Evolutionary conservation across 225 moss, liverwort and hornwort genomes (phyloP), one percentile per base, ranked within the genome.

Genomic region (Pseudoscleropodium purum): DNA sequence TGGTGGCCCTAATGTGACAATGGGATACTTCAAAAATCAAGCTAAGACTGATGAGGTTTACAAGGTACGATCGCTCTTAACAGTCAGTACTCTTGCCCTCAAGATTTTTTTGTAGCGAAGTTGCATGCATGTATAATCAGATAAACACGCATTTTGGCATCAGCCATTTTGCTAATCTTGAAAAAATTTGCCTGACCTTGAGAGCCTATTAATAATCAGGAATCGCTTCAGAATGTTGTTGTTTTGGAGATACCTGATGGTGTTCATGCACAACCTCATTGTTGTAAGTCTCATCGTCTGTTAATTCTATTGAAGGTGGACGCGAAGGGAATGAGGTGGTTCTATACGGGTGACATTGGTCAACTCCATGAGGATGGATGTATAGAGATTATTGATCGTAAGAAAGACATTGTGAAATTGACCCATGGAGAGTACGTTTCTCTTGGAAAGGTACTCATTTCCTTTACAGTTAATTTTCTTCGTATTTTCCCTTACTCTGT

Each of bases 371-470:
- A 92, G 52, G 99, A 99, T 92, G 99, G 99, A 62, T 95, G 96
- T 84, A 61, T 99, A 82, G 97, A 99, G 82, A 97, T 99, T 75
- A 93, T 99, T 86, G 99, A 99, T 93, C 95, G 99, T 81, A 99
- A 97, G 89, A 99, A 99, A 91, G 99, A 99, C 78, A 99, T 99
- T 62, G 97, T 99, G 88, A 99, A 99, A 91, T 91, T 99, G 88
- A 97, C 97, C 89, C 93, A 96, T 80, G 99, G 99, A 85, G 99
- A 99, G 90, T 99, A 97, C 52, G 95, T 99, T 11, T 99, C 99
- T 65, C 96, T 99, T 78, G 99, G 99, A 81, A 99, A 99, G 95
- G 97, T 96, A 89, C 70, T 43, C 69, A 78, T 54, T 75, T 84
- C 62, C 63, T 30, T 57, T 65, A 21, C 54, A 84, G 34, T 77